Evolutionary conservation across 2,329 filamentous ascomycete genomes (phyloP).

Genomic region (Helminthosporium solani): DNA sequence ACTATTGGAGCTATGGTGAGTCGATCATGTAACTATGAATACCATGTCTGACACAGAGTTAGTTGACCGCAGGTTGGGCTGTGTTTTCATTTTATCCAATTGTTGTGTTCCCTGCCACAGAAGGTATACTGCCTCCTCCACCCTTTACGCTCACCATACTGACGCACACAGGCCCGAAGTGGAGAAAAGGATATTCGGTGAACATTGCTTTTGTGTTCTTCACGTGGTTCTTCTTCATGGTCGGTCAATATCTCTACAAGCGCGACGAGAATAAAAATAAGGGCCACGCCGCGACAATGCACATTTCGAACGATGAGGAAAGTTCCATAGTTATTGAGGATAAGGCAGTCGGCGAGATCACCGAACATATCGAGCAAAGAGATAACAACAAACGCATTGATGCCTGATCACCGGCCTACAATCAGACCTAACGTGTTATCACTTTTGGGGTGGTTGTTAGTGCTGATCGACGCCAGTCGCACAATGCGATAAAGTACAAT

Average conservation of each 20-base stretch:
- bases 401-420: too few relatives aligned
- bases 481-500: too few relatives aligned
- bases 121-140: constrained; percentile 16
- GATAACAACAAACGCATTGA: not conserved
- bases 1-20: constrained; percentile 50
- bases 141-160: not conserved
- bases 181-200: constrained; percentile 53
- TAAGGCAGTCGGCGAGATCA: not conserved
- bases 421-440: too few relatives aligned
- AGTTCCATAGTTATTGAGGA: not conserved
- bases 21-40: not conserved
- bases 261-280: constrained; percentile 30
- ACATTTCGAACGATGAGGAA: not conserved
- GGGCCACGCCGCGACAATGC: not conserved
- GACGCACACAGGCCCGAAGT: constrained; percentile 42
- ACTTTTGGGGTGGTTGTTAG: too few relatives aligned
- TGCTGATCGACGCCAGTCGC: too few relatives aligned
- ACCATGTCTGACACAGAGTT: not conserved
- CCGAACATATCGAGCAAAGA: not conserved
- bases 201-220: constrained; percentile 50
- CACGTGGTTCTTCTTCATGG: constrained; percentile 47
- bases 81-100: constrained; percentile 40
- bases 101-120: constrained; percentile 36
- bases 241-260: constrained; percentile 41
- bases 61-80: constrained; percentile 37